Percentiles rank a stretch among this genome's conserved stretches.
Evolutionary conservation across 2,329 filamentous ascomycete species (phyloP).

Genomic region (Cryphonectria parasitica): DNA sequence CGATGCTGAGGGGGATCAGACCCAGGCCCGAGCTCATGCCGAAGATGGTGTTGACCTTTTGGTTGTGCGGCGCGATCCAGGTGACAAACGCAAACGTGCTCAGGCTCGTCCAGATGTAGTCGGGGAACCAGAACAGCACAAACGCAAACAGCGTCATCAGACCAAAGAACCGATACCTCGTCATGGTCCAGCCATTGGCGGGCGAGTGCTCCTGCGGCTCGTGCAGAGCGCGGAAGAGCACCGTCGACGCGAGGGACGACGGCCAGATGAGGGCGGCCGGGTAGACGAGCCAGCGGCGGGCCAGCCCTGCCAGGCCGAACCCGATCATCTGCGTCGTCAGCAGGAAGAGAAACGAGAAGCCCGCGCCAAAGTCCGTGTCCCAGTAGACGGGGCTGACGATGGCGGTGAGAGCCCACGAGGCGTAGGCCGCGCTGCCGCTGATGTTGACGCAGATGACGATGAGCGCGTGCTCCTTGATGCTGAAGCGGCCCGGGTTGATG

Average conservation of each 20-base stretch:
- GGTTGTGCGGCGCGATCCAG: conserved; percentile 32
- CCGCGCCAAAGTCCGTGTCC: conserved; percentile 39
- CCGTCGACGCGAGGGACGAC: conserved; percentile 39
- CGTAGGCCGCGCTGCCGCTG: conserved; percentile 36
- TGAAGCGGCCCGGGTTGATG: conserved; percentile 37
- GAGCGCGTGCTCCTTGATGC: conserved; percentile 42
- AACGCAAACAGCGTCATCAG: conserved; percentile 38
- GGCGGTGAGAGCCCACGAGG: conserved; percentile 36
- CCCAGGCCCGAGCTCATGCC: conserved; percentile 32
- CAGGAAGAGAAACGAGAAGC: conserved; percentile 40
- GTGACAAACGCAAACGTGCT: conserved; percentile 34
- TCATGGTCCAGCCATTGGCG: conserved; percentile 41
- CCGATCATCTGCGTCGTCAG: conserved; percentile 40
- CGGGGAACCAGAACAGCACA: conserved; percentile 34
- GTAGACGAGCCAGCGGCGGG: conserved; percentile 41
- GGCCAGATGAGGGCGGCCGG: conserved; percentile 43
- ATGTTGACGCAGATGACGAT: conserved; percentile 41
- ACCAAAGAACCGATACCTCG: conserved; percentile 41
- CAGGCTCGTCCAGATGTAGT: conserved; percentile 33
- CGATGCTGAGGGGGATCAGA: conserved; percentile 38
- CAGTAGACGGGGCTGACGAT: conserved; percentile 42
- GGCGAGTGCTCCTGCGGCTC: conserved; percentile 36
- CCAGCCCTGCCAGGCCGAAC: conserved; percentile 41
- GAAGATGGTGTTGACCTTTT: conserved; percentile 32
- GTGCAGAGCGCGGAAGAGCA: conserved; percentile 41